Conservation (phyloP, 2,329 filamentous ascomycete genomes). For the Biscogniauxia sp. region DNA sequence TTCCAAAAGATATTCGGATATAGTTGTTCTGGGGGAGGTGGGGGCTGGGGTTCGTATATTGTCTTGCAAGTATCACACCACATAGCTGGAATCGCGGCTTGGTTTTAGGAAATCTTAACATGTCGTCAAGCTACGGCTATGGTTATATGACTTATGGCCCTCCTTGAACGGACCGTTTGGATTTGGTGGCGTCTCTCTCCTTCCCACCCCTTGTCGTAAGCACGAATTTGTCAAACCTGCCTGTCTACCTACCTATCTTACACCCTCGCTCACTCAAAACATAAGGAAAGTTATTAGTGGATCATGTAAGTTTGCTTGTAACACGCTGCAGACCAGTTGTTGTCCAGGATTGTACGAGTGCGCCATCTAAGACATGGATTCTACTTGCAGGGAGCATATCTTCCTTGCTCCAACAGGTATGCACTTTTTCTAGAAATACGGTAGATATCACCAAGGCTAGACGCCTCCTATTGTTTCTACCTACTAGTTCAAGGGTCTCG, state of each 20-base stretch:
- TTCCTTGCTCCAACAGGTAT: neutral
- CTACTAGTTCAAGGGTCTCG: neutral
- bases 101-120: neutral
- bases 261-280: neutral
- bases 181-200: neutral
- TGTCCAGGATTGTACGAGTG: neutral
- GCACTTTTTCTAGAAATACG: neutral
- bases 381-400: neutral
- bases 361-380: neutral
- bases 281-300: neutral
- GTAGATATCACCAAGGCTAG: neutral
- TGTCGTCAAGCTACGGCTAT: neutral
- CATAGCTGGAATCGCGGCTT: too few relatives aligned
- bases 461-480: neutral
- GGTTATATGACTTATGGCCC: neutral
- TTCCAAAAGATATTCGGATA: neutral
- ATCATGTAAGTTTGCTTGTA: neutral
- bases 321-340: neutral
- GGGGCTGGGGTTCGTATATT: neutral
- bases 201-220: neutral
- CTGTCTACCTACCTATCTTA: neutral
- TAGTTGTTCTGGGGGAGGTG: neutral
- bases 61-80: neutral
- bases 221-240: neutral
- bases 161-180: neutral